These are phyloP conservation scores for Pascua guehoae DNA, from an alignment of 1,284 basidiomycete genomes.

Conservation along the genomic window DNA sequence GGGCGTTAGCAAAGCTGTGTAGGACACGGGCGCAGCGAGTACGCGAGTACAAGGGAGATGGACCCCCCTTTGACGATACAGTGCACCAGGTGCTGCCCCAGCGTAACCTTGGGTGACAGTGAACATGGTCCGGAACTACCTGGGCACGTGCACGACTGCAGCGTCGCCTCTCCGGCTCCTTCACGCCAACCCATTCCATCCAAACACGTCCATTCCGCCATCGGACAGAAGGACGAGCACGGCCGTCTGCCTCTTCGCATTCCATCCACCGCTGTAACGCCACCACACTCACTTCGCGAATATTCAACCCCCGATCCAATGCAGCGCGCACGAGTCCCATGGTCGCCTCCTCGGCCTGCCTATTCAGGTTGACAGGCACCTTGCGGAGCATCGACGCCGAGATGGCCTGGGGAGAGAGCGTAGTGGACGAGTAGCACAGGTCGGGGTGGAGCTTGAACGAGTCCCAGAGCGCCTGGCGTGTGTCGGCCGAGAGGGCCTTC, in stretches of 20 bases:
- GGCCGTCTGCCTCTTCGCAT: not conserved
- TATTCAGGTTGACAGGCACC: conserved; percentile 83
- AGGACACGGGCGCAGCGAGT: not conserved
- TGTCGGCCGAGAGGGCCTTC: conserved; percentile 76
- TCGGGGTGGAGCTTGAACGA: conserved; percentile 30
- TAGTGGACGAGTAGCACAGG: conserved; percentile 53
- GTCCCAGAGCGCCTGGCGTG: conserved; percentile 55
- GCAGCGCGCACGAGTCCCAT: conserved; percentile 80
- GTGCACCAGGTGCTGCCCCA: no score
- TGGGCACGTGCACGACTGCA: no score
- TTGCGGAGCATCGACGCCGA: conserved; percentile 83
- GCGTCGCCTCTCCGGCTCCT: no score
- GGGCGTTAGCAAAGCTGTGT: not conserved
- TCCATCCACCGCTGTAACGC: no score
- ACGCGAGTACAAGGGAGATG: no score
- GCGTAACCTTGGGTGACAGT: no score
- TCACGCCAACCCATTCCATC: not conserved
- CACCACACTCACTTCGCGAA: conserved; percentile 64
- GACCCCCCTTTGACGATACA: no score
- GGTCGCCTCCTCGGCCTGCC: conserved; percentile 88
- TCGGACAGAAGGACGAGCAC: not conserved
- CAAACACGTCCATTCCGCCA: not conserved
- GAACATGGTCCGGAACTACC: no score
- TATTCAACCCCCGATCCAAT: conserved; percentile 69
- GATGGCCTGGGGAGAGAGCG: conserved; percentile 71